Evolutionary conservation across 2,329 filamentous ascomycete genomes (phyloP).

Genomic region (Colletotrichum somersetense): DNA sequence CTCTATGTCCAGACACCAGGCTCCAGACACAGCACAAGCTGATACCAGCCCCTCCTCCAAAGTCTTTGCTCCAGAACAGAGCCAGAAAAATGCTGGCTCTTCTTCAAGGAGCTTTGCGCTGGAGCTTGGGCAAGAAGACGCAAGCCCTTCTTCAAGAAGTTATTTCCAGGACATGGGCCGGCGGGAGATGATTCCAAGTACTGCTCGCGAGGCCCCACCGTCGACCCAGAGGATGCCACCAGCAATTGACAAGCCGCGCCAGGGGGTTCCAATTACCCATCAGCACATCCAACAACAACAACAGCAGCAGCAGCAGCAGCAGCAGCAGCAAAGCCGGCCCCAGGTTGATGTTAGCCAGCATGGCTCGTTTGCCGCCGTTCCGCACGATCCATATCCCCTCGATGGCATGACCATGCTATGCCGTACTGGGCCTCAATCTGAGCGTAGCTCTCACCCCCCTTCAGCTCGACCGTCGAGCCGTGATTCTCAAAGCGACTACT

Average conservation of each 20-base stretch:
- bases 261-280: constrained; percentile 27
- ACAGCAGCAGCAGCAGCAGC: not conserved
- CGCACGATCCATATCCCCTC: constrained; percentile 92
- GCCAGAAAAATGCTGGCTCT: not conserved
- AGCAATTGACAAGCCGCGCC: constrained; percentile 20
- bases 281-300: constrained; percentile 30
- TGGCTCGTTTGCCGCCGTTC: constrained; percentile 75
- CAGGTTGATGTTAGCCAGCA: constrained; percentile 67
- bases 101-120: not conserved
- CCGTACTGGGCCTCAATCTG: constrained; percentile 74
- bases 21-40: constrained; percentile 1
- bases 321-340: constrained; percentile 42
- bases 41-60: constrained; percentile 12
- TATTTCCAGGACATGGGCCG: constrained; percentile 79
- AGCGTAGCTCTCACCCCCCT: constrained; percentile 65
- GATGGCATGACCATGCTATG: constrained; percentile 99
- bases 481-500: constrained; percentile 92
- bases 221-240: constrained; percentile 62
- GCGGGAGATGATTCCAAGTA: constrained; percentile 59
- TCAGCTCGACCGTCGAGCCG: constrained; percentile 83
- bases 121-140: constrained; percentile 3
- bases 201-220: constrained; percentile 63
- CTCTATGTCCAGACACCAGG: constrained; percentile 19
- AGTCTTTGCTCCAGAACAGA: constrained; percentile 2
- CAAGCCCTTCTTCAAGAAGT: constrained; percentile 48